A percentile compares a stretch with the other conserved stretches of the same genome.
Evolutionary conservation across 352 stramenopile genomes (phyloP).

Genomic region (Phytophthora pini): DNA sequence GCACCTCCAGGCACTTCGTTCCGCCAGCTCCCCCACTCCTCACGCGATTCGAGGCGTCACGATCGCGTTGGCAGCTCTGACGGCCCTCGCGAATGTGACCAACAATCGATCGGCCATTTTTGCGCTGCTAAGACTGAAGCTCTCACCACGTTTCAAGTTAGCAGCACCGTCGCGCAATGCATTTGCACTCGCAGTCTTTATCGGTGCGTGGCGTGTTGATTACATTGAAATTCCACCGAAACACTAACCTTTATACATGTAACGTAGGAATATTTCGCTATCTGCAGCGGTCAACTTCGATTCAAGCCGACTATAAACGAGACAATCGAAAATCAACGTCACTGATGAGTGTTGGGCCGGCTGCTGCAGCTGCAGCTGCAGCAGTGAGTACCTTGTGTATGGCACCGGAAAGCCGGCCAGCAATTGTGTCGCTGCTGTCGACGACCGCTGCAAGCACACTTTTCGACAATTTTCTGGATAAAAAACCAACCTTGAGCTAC

Average conservation of each 20-base stretch:
- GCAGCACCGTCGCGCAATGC: constrained; percentile 41
- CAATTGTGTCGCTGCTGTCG: constrained; percentile 11
- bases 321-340: neutral
- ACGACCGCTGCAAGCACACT: constrained; percentile 13
- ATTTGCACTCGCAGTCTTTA: constrained; percentile 55
- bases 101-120: constrained; percentile 38
- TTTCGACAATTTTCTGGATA: constrained; percentile 8
- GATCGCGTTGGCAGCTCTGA: constrained; percentile 26
- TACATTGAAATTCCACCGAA: neutral
- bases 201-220: constrained; percentile 38
- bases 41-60: constrained; percentile 43
- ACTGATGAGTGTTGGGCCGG: constrained; percentile 1
- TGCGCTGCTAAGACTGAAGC: constrained; percentile 11
- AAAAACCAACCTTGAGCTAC: constrained; percentile 4
- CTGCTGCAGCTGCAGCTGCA: constrained; percentile 8
- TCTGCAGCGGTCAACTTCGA: constrained; percentile 30
- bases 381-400: constrained; percentile 9
- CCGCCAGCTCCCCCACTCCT: constrained; percentile 10
- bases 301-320: constrained; percentile 4
- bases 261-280: constrained; percentile 48
- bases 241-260: neutral
- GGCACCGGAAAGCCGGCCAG: constrained; percentile 8
- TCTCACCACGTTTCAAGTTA: constrained; percentile 27
- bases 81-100: constrained; percentile 34
- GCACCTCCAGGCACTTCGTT: constrained; percentile 4